A percentile compares a stretch with the other conserved stretches of the same genome.
These are phyloP conservation scores for Prunus armeniaca DNA, from an alignment of 306 rosid species.

Conservation along the genomic window DNA sequence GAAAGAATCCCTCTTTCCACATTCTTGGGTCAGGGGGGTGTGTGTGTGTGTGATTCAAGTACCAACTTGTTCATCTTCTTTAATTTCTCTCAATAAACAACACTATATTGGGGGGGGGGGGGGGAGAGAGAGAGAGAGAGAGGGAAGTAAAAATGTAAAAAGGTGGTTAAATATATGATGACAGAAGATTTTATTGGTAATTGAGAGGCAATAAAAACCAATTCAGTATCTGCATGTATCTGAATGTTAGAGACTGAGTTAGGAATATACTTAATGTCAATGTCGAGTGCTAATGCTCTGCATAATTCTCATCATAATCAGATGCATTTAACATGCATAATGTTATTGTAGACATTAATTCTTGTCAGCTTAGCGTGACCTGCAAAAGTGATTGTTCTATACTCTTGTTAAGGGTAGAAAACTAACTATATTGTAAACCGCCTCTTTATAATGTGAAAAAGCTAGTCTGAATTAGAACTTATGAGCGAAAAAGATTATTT, in stretches of 20 bases:
- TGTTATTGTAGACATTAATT: neutral
- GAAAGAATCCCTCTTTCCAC: constrained; percentile 3
- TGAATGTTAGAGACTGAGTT: neutral
- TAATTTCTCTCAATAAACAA: neutral
- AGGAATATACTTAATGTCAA: neutral
- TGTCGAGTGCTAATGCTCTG: neutral
- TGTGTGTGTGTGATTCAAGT: neutral
- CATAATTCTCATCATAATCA: neutral
- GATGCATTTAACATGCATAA: neutral
- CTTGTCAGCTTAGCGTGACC: neutral
- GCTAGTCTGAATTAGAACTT: too few species aligned
- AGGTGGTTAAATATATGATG: neutral
- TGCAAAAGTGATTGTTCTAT: neutral
- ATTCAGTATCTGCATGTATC: neutral
- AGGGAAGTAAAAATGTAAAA: neutral
- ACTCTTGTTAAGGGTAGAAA: neutral
- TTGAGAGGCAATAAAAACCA: neutral
- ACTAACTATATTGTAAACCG: neutral
- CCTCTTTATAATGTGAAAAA: neutral
- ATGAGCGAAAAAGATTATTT: neutral
- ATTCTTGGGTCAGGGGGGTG: constrained; percentile 2
- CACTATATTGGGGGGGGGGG: neutral
- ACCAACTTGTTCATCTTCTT: neutral
- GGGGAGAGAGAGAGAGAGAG: neutral
- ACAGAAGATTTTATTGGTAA: neutral